Conservation (phyloP, 768 basidiomycete species). For the Trametes sanguinea region DNA sequence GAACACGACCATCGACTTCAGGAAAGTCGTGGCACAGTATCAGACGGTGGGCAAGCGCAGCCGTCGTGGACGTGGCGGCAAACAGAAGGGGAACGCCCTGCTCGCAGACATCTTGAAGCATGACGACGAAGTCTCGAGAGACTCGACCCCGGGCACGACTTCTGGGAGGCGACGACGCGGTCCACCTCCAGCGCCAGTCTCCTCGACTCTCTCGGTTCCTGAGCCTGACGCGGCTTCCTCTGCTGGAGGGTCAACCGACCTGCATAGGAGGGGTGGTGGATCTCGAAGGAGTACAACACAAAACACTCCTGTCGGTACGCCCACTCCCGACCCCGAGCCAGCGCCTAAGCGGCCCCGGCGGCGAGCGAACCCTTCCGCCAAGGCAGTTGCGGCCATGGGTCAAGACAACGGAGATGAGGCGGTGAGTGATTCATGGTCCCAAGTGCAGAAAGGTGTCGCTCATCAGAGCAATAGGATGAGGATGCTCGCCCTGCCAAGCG, state of each 20-base stretch:
- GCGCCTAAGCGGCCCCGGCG: slow-evolving; percentile 48
- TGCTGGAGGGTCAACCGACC: slow-evolving; percentile 7
- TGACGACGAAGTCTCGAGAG: slow-evolving; percentile 48
- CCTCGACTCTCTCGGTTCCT: background rate
- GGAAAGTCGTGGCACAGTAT: slow-evolving; percentile 67
- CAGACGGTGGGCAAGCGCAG: slow-evolving; percentile 63
- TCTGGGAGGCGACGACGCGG: slow-evolving; percentile 17
- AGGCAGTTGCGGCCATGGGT: slow-evolving; percentile 32
- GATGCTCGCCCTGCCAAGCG: slow-evolving; percentile 38
- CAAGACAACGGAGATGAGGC: slow-evolving; percentile 37
- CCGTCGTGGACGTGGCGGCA: slow-evolving; percentile 54
- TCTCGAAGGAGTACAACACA: slow-evolving; percentile 45
- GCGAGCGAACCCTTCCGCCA: slow-evolving; percentile 36
- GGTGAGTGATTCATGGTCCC: slow-evolving; percentile 23
- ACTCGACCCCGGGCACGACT: slow-evolving; percentile 16
- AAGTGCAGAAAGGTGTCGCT: background rate
- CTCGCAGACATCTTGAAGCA: slow-evolving; percentile 80
- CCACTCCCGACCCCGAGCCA: slow-evolving; percentile 72
- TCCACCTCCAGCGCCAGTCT: slow-evolving; percentile 6
- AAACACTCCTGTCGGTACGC: slow-evolving; percentile 42
- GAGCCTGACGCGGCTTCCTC: slow-evolving; percentile 4
- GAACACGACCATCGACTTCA: slow-evolving; percentile 83
- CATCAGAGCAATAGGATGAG: slow-evolving; percentile 25
- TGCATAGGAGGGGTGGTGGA: slow-evolving; percentile 4
- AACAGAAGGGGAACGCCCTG: slow-evolving; percentile 81